Percentiles rank a stretch among this genome's conserved stretches.
phyloP scores from a whole-genome alignment of 1,139 yeast genomes.

The Yueomyces sp. region DNA sequence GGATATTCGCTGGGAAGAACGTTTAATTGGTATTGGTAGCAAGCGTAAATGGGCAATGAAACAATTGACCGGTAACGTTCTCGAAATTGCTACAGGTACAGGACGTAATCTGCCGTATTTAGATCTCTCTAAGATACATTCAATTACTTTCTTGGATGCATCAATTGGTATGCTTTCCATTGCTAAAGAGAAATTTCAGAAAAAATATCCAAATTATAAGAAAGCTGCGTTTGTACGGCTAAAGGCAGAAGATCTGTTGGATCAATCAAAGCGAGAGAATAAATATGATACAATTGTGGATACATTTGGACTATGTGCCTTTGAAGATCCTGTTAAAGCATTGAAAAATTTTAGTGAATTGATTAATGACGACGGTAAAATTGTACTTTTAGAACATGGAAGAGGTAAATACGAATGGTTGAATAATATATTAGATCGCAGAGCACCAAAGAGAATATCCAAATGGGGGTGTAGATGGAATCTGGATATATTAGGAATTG shows the following conservation, averaged over 20 bases:
- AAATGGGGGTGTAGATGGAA: slow-evolving; percentile 99
- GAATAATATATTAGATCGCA: slow-evolving; percentile 68
- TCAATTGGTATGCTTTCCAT: slow-evolving; percentile 75
- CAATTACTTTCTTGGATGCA: slow-evolving; percentile 78
- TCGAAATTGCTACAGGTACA: slow-evolving; percentile 93
- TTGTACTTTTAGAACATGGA: slow-evolving; percentile 84
- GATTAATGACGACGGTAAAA: slow-evolving; percentile 83
- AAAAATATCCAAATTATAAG: slow-evolving; percentile 48
- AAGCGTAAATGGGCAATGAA: slow-evolving; percentile 77
- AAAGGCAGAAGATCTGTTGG: slow-evolving; percentile 72
- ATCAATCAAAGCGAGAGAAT: slow-evolving; percentile 25
- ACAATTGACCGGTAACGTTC: slow-evolving; percentile 71
- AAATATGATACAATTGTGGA: slow-evolving; percentile 87
- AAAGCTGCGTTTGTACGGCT: slow-evolving; percentile 83
- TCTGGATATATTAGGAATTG: slow-evolving; percentile 74
- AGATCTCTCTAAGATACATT: slow-evolving; percentile 38
- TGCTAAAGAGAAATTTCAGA: slow-evolving; percentile 62
- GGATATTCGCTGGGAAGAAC: slow-evolving; percentile 78
- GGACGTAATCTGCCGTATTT: slow-evolving; percentile 82
- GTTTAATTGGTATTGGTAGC: slow-evolving; percentile 66
- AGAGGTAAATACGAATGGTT: slow-evolving; percentile 68
- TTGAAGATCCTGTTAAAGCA: slow-evolving; percentile 81
- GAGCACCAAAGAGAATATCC: slow-evolving; percentile 73
- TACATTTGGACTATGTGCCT: slow-evolving; percentile 92
- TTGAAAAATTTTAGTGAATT: slow-evolving; percentile 58